Base-by-base conservation (phyloP, 139 green algal species). In the Trebouxia sp. region DNA sequence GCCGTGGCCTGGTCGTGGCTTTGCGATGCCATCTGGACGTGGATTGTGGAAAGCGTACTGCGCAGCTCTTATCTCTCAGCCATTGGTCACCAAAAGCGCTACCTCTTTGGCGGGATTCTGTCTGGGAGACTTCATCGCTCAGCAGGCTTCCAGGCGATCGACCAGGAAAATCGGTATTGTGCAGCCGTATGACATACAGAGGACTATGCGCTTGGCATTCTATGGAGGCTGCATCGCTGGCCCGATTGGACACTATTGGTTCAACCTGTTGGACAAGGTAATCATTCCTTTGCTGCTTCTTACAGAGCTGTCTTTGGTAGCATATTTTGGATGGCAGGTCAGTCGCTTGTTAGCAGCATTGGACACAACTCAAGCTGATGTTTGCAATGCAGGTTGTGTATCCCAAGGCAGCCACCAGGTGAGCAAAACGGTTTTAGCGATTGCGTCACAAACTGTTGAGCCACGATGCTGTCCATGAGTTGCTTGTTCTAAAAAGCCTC, bases 191-290 rank as follows among this genome's bases (percentile, higher is more conserved):
- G 72, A 84, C 43, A 24, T 50, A 5, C 37, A 65, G 41, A 24
- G 80, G 15, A 84, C 80, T 24, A 28, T 56, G 20, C n/a, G 80
- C 4, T 41, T 84, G n/a, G 78, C 81, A 22, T 43, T 56, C 42
- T 78, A 76, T 62, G 76, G 78, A 42, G 75, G 67, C 62, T 58
- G 66, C 58, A 30, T 75, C 28, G 41, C 75, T 45, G 56, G 37
- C 28, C 85, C 85, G 41, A 83, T 75, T 22, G 50, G 65, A 48
- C 81, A 74, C 17, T 42, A 32, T 39, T 80, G 65, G 67, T 83
- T 78, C 69, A 51, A 65, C 38, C 38, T 62, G 1, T 39, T 85
- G 3, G 75, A 83, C 51, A 75, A 53, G 47, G 62, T 41, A 30
- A 24, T 14, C n/a, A n/a, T n/a, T n/a, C n/a, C n/a, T n/a, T n/a